A percentile compares a stretch with the other conserved stretches of the same genome.
phyloP scores from a whole-genome alignment of 176 grass and related monocot species.

The Triticum turgidum region DNA sequence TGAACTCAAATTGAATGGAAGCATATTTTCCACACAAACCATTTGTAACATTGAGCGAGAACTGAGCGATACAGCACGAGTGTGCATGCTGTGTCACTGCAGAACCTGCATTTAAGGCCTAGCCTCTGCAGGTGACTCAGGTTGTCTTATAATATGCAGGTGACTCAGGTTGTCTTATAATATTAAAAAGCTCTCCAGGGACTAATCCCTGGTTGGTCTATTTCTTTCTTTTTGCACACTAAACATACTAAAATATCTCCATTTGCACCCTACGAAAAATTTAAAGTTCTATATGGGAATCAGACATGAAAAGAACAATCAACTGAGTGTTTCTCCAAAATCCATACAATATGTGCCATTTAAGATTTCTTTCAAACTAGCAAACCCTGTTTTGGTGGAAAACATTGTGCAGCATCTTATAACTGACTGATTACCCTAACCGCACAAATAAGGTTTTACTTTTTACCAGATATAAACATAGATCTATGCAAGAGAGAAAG shows the following conservation, averaged over 20 bases:
- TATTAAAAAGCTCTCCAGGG: background rate
- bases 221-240: background rate
- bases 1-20: background rate
- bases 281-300: background rate
- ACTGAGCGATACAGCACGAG: background rate
- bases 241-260: background rate
- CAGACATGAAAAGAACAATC: slow-evolving; percentile 12
- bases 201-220: background rate
- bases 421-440: background rate
- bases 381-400: background rate
- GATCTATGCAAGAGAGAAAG: background rate
- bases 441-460: background rate
- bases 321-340: background rate
- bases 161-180: background rate
- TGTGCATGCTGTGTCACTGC: background rate
- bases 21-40: background rate
- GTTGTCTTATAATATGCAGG: background rate
- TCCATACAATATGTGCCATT: background rate
- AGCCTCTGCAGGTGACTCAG: background rate
- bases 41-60: background rate
- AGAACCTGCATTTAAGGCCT: background rate
- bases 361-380: background rate
- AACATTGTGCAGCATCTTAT: background rate
- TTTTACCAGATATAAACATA: background rate
- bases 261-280: background rate